These are phyloP conservation scores for Syzygium syzygioides DNA, from an alignment of 441 rosid genomes.

Conservation along the genomic window DNA sequence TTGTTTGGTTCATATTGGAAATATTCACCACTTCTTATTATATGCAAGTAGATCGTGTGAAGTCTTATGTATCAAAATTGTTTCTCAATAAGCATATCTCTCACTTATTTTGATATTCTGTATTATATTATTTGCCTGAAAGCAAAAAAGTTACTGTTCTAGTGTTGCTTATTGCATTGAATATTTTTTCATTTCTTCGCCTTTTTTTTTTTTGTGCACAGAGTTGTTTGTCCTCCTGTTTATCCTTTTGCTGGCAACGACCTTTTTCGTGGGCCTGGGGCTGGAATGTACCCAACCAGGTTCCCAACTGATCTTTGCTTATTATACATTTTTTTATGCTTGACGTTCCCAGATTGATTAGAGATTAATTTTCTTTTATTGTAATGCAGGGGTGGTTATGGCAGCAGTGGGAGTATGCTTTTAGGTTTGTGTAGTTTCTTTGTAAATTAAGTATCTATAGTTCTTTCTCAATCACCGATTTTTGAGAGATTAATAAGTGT, in stretches of 20 bases:
- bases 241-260: conserved; percentile 41
- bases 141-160: background rate
- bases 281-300: conserved; percentile 79
- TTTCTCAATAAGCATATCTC: background rate
- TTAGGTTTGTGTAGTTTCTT: conserved; percentile 39
- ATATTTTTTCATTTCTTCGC: background rate
- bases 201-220: conserved; percentile 14
- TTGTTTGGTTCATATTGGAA: background rate
- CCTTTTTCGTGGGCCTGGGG: conserved; percentile 61
- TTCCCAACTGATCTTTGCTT: conserved; percentile 1
- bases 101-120: background rate
- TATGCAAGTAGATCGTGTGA: background rate
- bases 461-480: background rate
- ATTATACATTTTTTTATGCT: background rate
- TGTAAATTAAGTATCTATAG: background rate
- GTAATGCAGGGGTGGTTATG: conserved; percentile 48
- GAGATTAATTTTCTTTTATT: background rate
- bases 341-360: background rate
- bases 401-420: conserved; percentile 61
- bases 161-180: background rate
- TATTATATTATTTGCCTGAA: background rate
- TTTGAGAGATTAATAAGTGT: background rate
- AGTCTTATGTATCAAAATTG: background rate
- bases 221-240: conserved; percentile 56
- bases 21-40: background rate